Evolutionary conservation across 2,329 filamentous ascomycete genomes (phyloP), one percentile per base, ranked within the genome.

Genomic region (Colletotrichum cuscutae): DNA sequence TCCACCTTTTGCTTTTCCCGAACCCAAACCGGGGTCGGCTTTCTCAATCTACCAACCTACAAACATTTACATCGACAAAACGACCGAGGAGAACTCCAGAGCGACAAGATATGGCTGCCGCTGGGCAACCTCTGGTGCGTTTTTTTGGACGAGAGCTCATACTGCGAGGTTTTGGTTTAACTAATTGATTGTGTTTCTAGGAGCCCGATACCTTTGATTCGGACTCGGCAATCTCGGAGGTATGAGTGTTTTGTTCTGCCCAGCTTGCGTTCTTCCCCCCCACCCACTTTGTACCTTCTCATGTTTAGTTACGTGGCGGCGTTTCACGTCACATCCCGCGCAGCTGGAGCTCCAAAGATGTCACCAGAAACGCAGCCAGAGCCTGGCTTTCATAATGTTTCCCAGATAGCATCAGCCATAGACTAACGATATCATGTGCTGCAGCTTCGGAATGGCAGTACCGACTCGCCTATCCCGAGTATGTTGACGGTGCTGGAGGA

Each of bases 381-480:
- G 19, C 7, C 8, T 35, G 32, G 7, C 19, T 22, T 0, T 22
- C 42, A n/a, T 2, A 5, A 5, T n/a, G 42, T n/a, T 49, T 37
- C 7, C 15, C 5, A 42, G 37, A 22, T 4, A 49, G 37, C 37
- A 6, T 35, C 32, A 11, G 32, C 4, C 11, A 49, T 3, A 22
- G 8, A 22, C 42, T 49, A 6, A 49, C 19, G 15, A 9, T n/a
- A 9, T 11, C 7, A 22, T 13, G 32, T 15, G 5, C 35, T 13
- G 6, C 42, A 62, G 30, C 26, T 56, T 9, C 42, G 37, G 1
- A 35, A 63, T 1, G 37, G 22, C 8, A 72, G 69, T 1, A 58
- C 68, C 22, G 61, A 71, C 3, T 75, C 74, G 26, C 59, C 74
- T 15, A 63, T 65, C 9, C 68, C 69, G 37, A 75, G 72, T 59